Evolutionary conservation across 495 filamentous ascomycete species (phyloP), one percentile per base, ranked within the genome.

Genomic region (Sporormia fimetaria): DNA sequence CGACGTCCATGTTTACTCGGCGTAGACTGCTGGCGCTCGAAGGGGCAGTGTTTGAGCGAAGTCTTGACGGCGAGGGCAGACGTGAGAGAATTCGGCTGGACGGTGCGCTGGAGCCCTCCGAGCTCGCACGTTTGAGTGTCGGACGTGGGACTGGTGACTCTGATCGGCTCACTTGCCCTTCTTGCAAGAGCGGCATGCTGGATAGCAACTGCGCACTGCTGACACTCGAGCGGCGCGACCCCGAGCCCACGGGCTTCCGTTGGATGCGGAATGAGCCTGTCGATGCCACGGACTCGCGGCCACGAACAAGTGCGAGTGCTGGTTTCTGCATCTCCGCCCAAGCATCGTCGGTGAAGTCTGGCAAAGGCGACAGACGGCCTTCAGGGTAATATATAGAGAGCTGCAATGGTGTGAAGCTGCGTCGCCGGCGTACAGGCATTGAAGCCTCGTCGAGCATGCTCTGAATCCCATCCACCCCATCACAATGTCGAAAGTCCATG

Each of bases 361-460:
- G 71, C 3, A 80, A 48, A 7, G 75, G 71, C 10, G 85, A 83
- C 7, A 92, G 65, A 30, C 69, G 70, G 54, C 78, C 74, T 20
- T 75, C 67, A 18, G 75, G 71, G 39, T 68, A 56, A 54, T 82
- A 76, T 42, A 92, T 81, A 61, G 73, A 84, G 34, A 92, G 67
- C 60, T 88, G 74, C 25, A 90, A 66, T 8, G 81, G 81, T 24
- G 71, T 69, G 58, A 84, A 85, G 11, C 67, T 57, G 3, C 39
- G 39, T 37, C 51, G 40, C 8, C 55, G 49, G 10, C 54, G 50
- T 10, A 47, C 18, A 0, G 54, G 45, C 50, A 45, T 44, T 10
- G 50, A 34, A 25, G 40, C 44, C 11, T 49, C 40, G 18, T 56
- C 53, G 15, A 44, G 31, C 40, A 49, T 49, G 25, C 26, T 44